phyloP scores from a whole-genome alignment of 2,329 filamentous ascomycete genomes.

The Stachybotrys chartarum region DNA sequence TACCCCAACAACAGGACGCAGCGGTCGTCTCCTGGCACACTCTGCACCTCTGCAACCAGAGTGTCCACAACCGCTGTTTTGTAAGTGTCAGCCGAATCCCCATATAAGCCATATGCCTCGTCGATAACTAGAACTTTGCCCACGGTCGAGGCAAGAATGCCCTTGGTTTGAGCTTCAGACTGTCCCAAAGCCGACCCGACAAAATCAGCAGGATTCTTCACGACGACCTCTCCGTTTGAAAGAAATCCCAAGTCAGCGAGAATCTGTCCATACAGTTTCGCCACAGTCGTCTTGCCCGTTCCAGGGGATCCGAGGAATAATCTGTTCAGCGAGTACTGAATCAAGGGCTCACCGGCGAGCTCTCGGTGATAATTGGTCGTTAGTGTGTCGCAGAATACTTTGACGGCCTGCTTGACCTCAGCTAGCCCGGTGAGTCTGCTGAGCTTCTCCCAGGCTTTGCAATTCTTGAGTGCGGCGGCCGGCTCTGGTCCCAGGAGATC shows the following conservation, averaged over 20 bases:
- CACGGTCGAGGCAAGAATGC: constrained; percentile 54
- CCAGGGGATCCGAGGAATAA: constrained; percentile 67
- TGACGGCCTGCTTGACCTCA: constrained; percentile 55
- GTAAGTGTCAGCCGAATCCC: constrained; percentile 28
- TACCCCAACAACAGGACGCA: constrained; percentile 70
- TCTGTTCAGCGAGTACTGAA: constrained; percentile 58
- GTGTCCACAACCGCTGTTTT: constrained; percentile 65
- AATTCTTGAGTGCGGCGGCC: constrained; percentile 39
- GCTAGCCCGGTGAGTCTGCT: constrained; percentile 51
- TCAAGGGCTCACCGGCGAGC: constrained; percentile 48
- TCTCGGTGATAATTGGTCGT: constrained; percentile 60
- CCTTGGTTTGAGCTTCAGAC: constrained; percentile 67
- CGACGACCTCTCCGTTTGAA: constrained; percentile 62
- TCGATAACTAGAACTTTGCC: constrained; percentile 78
- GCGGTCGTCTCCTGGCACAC: constrained; percentile 61
- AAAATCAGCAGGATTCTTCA: constrained; percentile 70
- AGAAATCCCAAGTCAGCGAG: constrained; percentile 60
- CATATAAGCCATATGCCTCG: constrained; percentile 64
- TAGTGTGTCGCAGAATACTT: constrained; percentile 52
- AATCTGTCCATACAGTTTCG: constrained; percentile 64
- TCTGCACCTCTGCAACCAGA: constrained; percentile 67
- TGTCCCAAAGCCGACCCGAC: constrained; percentile 54
- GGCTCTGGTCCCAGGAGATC: constrained; percentile 69
- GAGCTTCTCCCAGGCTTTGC: constrained; percentile 50
- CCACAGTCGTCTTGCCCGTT: constrained; percentile 71